Conservation (phyloP, 306 rosid genomes). For the Inga oerstediana region DNA sequence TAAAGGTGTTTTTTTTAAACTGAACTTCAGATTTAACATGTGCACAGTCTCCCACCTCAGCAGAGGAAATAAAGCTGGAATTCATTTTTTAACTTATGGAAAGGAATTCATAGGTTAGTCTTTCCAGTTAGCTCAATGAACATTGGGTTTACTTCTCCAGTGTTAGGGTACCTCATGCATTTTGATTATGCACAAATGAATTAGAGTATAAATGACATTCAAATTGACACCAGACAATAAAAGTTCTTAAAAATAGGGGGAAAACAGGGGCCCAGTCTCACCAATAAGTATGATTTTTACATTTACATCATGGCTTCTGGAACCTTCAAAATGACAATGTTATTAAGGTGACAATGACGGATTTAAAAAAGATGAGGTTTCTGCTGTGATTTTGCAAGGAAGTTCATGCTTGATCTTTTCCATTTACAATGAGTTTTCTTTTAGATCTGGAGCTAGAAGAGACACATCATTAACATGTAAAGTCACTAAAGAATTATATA, state of each 20-base stretch:
- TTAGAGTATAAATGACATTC: not conserved
- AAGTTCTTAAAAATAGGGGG: not conserved
- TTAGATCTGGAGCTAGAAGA: not conserved
- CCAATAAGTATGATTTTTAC: not conserved
- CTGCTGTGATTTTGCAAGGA: not conserved
- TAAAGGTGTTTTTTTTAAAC: not conserved
- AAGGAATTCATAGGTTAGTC: not conserved
- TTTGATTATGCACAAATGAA: not conserved
- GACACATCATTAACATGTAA: not conserved
- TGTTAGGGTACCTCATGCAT: not conserved
- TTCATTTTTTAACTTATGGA: not conserved
- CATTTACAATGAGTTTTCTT: not conserved
- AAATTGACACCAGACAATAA: not conserved
- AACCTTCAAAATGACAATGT: not conserved
- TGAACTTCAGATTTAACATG: not conserved
- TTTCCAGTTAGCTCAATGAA: not conserved
- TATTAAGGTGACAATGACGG: not conserved
- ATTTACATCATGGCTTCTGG: not conserved
- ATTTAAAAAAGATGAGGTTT: not conserved
- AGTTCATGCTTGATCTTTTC: not conserved
- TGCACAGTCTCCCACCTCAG: not conserved
- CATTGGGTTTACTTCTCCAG: not conserved
- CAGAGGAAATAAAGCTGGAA: not conserved
- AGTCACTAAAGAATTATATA: not conserved
- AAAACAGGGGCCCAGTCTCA: not conserved